A percentile compares a stretch with the other conserved stretches of the same genome.
phyloP scores from a whole-genome alignment of 306 rosid genomes.

The Glycine latifolia region DNA sequence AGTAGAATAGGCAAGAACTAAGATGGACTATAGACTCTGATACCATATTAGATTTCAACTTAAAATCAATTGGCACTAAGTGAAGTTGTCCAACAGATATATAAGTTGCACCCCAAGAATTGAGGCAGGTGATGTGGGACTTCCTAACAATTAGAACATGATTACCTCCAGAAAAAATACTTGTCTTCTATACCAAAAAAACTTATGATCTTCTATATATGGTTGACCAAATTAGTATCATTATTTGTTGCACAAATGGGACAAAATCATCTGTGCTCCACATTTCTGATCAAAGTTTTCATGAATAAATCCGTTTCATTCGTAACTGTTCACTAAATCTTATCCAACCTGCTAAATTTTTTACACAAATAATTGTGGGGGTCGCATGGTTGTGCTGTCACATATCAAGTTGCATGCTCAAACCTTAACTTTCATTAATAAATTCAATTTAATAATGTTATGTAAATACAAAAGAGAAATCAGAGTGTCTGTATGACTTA shows the following conservation, averaged over 20 bases:
- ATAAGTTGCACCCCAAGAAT: too few relatives aligned
- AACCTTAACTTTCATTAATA: constrained; percentile 13
- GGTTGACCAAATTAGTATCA: constrained; percentile 34
- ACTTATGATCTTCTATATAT: constrained; percentile 18
- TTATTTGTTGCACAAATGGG: constrained; percentile 34
- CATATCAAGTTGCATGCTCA: constrained; percentile 27
- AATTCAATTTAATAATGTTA: constrained; percentile 10
- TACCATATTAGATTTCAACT: too few relatives aligned
- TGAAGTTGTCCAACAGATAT: too few relatives aligned
- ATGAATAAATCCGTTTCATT: constrained; percentile 8
- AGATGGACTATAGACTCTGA: too few relatives aligned
- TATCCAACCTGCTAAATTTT: constrained; percentile 4
- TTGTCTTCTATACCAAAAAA: too few relatives aligned
- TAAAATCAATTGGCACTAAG: too few relatives aligned
- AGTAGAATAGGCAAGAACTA: too few relatives aligned
- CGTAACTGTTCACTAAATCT: not conserved
- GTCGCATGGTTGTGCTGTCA: constrained; percentile 19
- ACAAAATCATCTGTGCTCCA: constrained; percentile 43
- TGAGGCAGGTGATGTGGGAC: too few relatives aligned
- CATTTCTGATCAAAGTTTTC: constrained; percentile 23
- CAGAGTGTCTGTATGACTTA: not conserved
- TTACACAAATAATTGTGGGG: constrained; percentile 29
- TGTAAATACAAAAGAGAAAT: constrained; percentile 15
- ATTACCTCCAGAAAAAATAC: too few relatives aligned
- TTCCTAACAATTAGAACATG: too few relatives aligned